Conservation (phyloP, 2,329 filamentous ascomycete genomes). For the Teratosphaeria viscida region DNA sequence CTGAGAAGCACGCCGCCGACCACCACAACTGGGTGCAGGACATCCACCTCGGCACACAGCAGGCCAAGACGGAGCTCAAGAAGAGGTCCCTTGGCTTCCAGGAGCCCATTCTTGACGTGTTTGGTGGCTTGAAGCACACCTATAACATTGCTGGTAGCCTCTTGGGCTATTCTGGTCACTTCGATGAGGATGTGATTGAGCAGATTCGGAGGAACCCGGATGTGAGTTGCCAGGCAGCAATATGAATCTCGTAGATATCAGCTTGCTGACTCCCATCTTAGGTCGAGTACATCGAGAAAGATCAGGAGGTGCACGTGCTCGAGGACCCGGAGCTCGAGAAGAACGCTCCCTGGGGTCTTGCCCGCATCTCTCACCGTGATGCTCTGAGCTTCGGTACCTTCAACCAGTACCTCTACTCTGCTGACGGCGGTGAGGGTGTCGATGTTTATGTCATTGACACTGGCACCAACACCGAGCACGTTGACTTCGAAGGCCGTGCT, state of each 20-base stretch:
- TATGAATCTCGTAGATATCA: not conserved
- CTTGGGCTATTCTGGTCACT: constrained; percentile 90
- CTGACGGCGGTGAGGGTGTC: constrained; percentile 88
- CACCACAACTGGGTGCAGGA: constrained; percentile 91
- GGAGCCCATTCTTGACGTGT: constrained; percentile 57
- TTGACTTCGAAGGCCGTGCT: constrained; percentile 94
- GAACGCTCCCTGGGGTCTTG: constrained; percentile 95
- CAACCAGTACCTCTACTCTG: constrained; percentile 95
- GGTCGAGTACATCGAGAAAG: constrained; percentile 95
- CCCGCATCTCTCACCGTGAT: constrained; percentile 91
- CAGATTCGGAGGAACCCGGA: constrained; percentile 89
- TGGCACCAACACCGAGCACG: constrained; percentile 84
- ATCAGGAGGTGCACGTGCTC: constrained; percentile 82
- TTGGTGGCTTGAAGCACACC: constrained; percentile 85
- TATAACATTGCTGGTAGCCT: constrained; percentile 81
- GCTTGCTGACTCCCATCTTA: constrained; percentile 29
- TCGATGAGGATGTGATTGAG: constrained; percentile 87
- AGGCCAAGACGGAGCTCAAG: constrained; percentile 71
- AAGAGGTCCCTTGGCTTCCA: constrained; percentile 58
- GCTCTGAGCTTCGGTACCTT: constrained; percentile 80
- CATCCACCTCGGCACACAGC: constrained; percentile 61
- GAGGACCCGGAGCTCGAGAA: constrained; percentile 59
- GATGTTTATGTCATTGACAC: constrained; percentile 99
- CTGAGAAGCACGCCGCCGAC: constrained; percentile 54
- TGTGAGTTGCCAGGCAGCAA: constrained; percentile 54